Evolutionary conservation across 345 rosid genomes (phyloP).

Genomic region (Hypericum androsaemum): DNA sequence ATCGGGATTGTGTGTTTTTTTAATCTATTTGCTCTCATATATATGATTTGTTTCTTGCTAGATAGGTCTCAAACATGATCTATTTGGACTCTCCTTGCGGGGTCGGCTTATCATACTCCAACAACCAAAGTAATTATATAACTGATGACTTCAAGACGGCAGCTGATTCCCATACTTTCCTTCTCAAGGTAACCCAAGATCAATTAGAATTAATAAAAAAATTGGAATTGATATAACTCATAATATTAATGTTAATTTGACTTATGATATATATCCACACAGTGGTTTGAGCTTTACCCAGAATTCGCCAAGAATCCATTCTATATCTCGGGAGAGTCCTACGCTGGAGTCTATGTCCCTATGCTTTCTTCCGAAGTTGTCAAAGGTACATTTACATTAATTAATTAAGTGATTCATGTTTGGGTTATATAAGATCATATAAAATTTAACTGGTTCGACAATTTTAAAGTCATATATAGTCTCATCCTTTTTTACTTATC

Average conservation of each 20-base stretch:
- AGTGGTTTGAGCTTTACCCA: conserved; percentile 40
- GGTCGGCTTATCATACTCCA: conserved; percentile 43
- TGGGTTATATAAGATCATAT: too few relatives aligned
- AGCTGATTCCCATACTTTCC: conserved; percentile 33
- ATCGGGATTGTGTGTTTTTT: too few relatives aligned
- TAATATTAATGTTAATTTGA: too few relatives aligned
- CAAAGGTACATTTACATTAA: too few relatives aligned
- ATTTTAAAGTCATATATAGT: too few relatives aligned
- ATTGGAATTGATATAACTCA: not conserved
- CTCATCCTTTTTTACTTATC: too few relatives aligned
- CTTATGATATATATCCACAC: not conserved
- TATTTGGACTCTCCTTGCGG: conserved; percentile 58
- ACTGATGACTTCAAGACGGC: conserved; percentile 40
- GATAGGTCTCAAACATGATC: conserved; percentile 46
- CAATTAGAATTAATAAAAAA: too few relatives aligned
- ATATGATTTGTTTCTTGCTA: too few relatives aligned
- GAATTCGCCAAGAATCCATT: conserved; percentile 36
- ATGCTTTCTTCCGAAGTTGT: conserved; percentile 29
- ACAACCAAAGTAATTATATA: conserved; percentile 17
- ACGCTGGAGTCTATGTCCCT: conserved; percentile 39
- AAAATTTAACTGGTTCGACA: too few relatives aligned
- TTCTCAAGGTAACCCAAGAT: conserved; percentile 36
- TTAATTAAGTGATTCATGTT: too few relatives aligned
- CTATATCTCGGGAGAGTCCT: conserved; percentile 39
- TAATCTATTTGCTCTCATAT: too few relatives aligned